Evolutionary conservation across 495 filamentous ascomycete species (phyloP).

Genomic region (Penicillium malachiteum): DNA sequence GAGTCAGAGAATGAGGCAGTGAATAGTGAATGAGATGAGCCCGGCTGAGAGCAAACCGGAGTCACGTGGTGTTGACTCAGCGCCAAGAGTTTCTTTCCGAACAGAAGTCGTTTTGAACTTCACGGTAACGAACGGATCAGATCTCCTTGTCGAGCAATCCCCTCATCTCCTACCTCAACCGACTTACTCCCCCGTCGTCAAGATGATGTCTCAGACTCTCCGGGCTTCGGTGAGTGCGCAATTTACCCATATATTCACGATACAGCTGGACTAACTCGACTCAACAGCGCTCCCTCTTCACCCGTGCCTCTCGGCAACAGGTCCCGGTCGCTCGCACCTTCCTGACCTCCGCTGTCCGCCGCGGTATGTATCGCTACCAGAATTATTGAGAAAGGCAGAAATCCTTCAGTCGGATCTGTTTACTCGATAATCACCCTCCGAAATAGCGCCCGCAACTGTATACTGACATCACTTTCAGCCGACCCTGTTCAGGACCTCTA

Average conservation of each 20-base stretch:
- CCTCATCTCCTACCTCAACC: constrained; percentile 24
- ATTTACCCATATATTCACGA: not conserved
- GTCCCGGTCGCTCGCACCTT: constrained; percentile 71
- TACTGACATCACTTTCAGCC: constrained; percentile 52
- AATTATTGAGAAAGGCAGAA: not conserved
- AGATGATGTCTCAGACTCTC: constrained; percentile 68
- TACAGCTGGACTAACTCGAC: not conserved
- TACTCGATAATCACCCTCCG: not conserved
- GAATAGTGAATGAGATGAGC: not conserved
- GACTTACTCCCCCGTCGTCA: constrained; percentile 32
- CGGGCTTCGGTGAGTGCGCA: constrained; percentile 59
- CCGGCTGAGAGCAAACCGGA: constrained; percentile 3
- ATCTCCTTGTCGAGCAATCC: constrained; percentile 31
- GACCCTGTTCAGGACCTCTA: constrained; percentile 97
- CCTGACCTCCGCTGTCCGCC: constrained; percentile 54
- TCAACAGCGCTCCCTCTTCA: constrained; percentile 78
- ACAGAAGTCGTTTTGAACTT: constrained; percentile 38
- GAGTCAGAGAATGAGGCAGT: constrained; percentile 8
- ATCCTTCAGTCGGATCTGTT: not conserved
- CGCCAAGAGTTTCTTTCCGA: constrained; percentile 31
- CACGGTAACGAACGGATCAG: constrained; percentile 32
- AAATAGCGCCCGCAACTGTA: constrained; percentile 6
- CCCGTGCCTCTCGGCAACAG: constrained; percentile 74
- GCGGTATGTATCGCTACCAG: constrained; percentile 31
- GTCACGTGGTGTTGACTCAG: constrained; percentile 26